Evolutionary conservation across 345 rosid species (phyloP).

Genomic region (Gynandropsis gynandra): DNA sequence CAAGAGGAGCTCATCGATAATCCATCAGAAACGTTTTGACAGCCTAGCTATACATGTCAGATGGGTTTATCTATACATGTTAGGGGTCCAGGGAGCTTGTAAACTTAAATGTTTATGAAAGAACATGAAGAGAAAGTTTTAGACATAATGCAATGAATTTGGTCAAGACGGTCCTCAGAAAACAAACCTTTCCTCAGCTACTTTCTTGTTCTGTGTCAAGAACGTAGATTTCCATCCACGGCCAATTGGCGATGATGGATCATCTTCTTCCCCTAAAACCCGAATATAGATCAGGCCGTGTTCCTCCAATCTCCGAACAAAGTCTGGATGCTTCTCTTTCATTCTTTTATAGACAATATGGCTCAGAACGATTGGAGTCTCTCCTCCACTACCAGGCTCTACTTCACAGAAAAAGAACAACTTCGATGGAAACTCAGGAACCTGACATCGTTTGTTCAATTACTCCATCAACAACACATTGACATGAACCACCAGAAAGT

Average conservation of each 20-base stretch:
- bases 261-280: constrained; percentile 67
- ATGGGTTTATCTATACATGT: too few species aligned
- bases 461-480: neutral
- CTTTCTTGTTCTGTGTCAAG: constrained; percentile 57
- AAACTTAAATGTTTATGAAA: too few species aligned
- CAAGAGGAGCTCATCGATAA: too few species aligned
- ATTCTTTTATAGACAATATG: constrained; percentile 71
- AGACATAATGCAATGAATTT: too few species aligned
- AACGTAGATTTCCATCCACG: constrained; percentile 96
- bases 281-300: constrained; percentile 66
- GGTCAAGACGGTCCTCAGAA: neutral
- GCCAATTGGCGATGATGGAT: constrained; percentile 82
- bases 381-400: constrained; percentile 82
- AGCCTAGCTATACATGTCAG: too few species aligned
- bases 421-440: constrained; percentile 84
- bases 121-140: too few species aligned
- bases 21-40: too few species aligned
- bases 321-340: constrained; percentile 59
- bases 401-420: constrained; percentile 86
- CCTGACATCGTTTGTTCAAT: constrained; percentile 32
- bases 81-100: too few species aligned
- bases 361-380: constrained; percentile 85
- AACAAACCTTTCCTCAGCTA: constrained; percentile 62
- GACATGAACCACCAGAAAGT: too few species aligned
- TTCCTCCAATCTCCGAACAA: constrained; percentile 55